Percentiles rank a stretch among this genome's conserved stretches.
These are phyloP conservation scores for Diplodia corticola DNA, from an alignment of 2,329 filamentous ascomycete species.

Conservation along the genomic window DNA sequence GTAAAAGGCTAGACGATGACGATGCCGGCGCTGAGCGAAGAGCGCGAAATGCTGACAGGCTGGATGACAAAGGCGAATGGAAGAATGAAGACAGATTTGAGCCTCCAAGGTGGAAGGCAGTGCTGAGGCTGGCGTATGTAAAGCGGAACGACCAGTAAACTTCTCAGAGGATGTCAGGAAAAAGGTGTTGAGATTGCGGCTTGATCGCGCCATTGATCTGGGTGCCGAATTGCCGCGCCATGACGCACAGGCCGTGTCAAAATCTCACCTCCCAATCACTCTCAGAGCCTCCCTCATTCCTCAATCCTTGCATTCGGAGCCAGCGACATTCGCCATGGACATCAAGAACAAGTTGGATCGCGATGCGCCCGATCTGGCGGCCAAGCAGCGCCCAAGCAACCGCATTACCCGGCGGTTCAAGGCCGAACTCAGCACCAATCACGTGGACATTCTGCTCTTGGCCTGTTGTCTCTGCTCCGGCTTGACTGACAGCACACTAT, in stretches of 20 bases:
- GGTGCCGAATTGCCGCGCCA: background rate
- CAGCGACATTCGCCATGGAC: background rate
- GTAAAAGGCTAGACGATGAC: background rate
- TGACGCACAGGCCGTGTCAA: constrained; percentile 8
- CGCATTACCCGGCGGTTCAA: background rate
- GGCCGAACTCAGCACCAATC: constrained; percentile 58
- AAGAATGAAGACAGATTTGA: background rate
- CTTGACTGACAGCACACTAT: constrained; percentile 72
- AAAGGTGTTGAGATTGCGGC: background rate
- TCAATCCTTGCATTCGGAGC: background rate
- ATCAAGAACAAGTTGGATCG: constrained; percentile 2
- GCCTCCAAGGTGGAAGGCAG: background rate
- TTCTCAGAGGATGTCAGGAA: background rate
- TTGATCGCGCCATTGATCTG: background rate
- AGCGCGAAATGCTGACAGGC: background rate
- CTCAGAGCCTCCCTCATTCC: background rate
- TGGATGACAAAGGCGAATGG: background rate
- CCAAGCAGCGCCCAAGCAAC: background rate
- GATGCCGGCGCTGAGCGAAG: background rate
- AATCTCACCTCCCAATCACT: constrained; percentile 4
- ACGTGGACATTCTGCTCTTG: constrained; percentile 69
- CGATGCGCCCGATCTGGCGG: background rate
- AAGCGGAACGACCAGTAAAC: too few species aligned
- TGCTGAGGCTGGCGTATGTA: background rate
- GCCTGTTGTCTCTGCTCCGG: constrained; percentile 76